Conservation (phyloP, 2,329 filamentous ascomycete species). For the Cladophialophora immunda region DNA sequence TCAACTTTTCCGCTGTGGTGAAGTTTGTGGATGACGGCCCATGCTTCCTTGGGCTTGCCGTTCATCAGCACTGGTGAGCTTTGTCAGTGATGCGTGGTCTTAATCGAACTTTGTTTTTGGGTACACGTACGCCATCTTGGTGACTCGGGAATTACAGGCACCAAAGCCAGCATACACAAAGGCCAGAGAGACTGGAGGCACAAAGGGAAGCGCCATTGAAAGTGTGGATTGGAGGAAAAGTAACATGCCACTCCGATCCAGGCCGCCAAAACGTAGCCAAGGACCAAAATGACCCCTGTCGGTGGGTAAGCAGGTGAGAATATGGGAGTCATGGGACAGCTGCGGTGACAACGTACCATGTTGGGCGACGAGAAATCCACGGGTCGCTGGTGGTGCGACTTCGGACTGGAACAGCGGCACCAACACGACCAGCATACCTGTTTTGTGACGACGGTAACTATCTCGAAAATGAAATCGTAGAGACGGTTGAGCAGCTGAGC, state of each 20-base stretch:
- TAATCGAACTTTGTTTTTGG: too few species aligned
- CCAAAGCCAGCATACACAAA: conserved; percentile 49
- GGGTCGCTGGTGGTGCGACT: conserved; percentile 21
- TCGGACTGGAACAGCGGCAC: conserved; percentile 24
- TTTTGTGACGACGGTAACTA: too few species aligned
- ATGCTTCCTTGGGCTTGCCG: too few species aligned
- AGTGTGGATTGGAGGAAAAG: background rate
- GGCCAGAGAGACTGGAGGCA: conserved; percentile 15
- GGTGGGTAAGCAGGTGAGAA: too few species aligned
- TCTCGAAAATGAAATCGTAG: too few species aligned
- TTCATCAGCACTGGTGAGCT: too few species aligned
- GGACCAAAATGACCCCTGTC: conserved; percentile 10
- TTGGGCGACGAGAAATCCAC: conserved; percentile 27
- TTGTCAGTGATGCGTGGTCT: too few species aligned
- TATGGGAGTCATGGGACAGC: too few species aligned
- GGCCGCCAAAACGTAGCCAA: conserved; percentile 19
- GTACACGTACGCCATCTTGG: conserved; percentile 37
- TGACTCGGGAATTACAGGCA: conserved; percentile 44
- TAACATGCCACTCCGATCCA: conserved; percentile 24
- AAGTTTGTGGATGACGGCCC: too few species aligned
- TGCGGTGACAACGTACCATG: conserved; percentile 20
- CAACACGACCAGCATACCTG: conserved; percentile 10
- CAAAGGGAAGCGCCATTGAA: conserved; percentile 27
- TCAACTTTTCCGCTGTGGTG: too few species aligned
- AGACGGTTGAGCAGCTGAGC: too few species aligned